Evolutionary conservation across 2,329 filamentous ascomycete genomes (phyloP), one percentile per base, ranked within the genome.

Genomic region (Parasarocladium wereldwijsianum): DNA sequence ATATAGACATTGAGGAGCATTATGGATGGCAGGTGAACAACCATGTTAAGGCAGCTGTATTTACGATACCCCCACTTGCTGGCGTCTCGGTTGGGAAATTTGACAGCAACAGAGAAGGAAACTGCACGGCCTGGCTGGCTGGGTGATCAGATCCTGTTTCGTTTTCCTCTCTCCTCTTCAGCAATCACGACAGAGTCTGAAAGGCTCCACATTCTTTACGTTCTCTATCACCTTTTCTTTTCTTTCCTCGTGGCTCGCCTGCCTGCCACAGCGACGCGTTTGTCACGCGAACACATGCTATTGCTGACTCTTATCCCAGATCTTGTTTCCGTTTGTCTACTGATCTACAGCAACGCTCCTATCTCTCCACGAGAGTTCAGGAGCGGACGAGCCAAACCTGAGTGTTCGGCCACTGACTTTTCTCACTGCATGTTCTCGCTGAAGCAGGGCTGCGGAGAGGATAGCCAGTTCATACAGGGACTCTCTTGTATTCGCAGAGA

Each of bases 361-460:
- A 21, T 24, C n/a, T 17, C 15, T 8, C 13, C 12, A 27, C 8
- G 30, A 10, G 9, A 15, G 16, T 15, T 20, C 15, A 9, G 15
- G 14, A 12, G 25, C 22, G 11, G 19, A 17, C 25, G 23, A 25
- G 23, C 25, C 27, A 38, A 30, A 35, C 34, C 24, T 40, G 34
- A 40, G 41, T 37, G 32, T 35, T 25, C 37, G 32, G 35, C 41
- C 43, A 41, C 38, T 38, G 43, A 41, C 50, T 64, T 66, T 66
- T 61, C 64, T 67, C 65, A 63, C 61, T 64, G 53, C 58, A 53
- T 39, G 41, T 51, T 46, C 42, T 51, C 57, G 61, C 56, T 54
- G 35, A 50, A 33, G 63, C 49, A 50, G 46, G 51, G 60, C 43
- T 57, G 63, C 41, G 57, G 64, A 59, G 66, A 66, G 66, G 61